A percentile compares a stretch with the other conserved stretches of the same genome.
These are phyloP conservation scores for Fragosphaeria purpurea DNA, from an alignment of 2,329 filamentous ascomycete species.

Conservation along the genomic window DNA sequence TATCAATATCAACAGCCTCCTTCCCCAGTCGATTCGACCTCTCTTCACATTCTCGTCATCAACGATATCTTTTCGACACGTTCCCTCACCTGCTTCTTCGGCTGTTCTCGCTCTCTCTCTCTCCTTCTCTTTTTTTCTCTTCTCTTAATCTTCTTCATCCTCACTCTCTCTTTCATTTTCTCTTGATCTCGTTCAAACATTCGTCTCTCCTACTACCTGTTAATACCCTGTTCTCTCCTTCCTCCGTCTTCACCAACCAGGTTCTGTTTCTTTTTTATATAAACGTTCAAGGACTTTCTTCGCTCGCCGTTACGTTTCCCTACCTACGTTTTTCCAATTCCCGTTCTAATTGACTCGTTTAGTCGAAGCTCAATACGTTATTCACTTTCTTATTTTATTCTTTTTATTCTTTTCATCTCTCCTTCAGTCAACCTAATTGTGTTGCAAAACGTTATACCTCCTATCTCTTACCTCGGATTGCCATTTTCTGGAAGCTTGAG, in stretches of 20 bases:
- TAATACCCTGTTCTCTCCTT: too few relatives aligned
- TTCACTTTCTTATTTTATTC: neutral
- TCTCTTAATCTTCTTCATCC: neutral
- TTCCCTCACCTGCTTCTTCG: neutral
- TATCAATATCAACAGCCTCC: constrained; percentile 11
- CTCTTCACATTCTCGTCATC: neutral
- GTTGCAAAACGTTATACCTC: too few relatives aligned
- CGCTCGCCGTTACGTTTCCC: neutral
- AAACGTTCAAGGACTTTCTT: too few relatives aligned
- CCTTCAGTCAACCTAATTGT: neutral
- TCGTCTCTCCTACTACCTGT: too few relatives aligned
- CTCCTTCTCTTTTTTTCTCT: constrained; percentile 3
- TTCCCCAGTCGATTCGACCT: constrained; percentile 4
- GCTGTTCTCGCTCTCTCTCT: neutral
- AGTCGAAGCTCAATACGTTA: constrained; percentile 9
- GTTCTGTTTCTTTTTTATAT: too few relatives aligned
- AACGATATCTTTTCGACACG: neutral
- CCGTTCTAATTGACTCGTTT: constrained; percentile 10
- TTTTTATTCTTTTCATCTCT: constrained; percentile 2
- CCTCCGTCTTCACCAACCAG: too few relatives aligned
- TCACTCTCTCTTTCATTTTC: neutral
- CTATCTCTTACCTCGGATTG: too few relatives aligned
- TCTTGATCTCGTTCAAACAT: neutral
- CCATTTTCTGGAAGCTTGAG: too few relatives aligned
- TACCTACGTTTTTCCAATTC: neutral